Conservation (phyloP, 257 asterid genomes). For the Ilex asprella region DNA sequence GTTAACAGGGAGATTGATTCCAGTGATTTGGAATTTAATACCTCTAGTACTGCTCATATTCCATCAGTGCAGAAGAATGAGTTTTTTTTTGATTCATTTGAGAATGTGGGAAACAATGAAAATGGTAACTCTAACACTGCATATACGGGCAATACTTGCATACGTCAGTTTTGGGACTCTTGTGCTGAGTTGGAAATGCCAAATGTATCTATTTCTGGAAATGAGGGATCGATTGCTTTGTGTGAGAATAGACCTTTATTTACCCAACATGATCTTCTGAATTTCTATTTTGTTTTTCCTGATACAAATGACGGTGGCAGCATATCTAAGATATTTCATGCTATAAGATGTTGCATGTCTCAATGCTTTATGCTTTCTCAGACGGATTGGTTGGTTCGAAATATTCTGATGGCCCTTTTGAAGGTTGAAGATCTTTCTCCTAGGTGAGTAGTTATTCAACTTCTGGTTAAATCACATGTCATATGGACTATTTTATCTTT, state of each 20-base stretch:
- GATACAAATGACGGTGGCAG: constrained; percentile 39
- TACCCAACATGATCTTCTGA: constrained; percentile 14
- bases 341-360: constrained; percentile 34
- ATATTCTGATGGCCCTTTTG: constrained; percentile 32
- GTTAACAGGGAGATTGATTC: constrained; percentile 32
- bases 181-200: constrained; percentile 18
- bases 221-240: constrained; percentile 14
- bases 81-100: constrained; percentile 17
- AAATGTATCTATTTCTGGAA: constrained; percentile 24
- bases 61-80: constrained; percentile 13
- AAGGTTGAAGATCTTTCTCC: constrained; percentile 54
- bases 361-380: constrained; percentile 33
- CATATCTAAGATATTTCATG: constrained; percentile 44
- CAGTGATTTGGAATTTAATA: constrained; percentile 18
- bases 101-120: constrained; percentile 9
- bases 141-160: not conserved
- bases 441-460: constrained; percentile 41
- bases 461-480: not conserved
- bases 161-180: constrained; percentile 11
- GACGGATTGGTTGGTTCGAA: constrained; percentile 32
- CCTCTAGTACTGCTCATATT: constrained; percentile 12
- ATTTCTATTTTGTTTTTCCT: constrained; percentile 39
- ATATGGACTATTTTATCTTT: no score
- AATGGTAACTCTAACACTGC: constrained; percentile 6
- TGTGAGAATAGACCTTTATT: constrained; percentile 21